phyloP scores from a whole-genome alignment of 225 moss, liverwort and hornwort species.

The Straminergon stramineum region DNA sequence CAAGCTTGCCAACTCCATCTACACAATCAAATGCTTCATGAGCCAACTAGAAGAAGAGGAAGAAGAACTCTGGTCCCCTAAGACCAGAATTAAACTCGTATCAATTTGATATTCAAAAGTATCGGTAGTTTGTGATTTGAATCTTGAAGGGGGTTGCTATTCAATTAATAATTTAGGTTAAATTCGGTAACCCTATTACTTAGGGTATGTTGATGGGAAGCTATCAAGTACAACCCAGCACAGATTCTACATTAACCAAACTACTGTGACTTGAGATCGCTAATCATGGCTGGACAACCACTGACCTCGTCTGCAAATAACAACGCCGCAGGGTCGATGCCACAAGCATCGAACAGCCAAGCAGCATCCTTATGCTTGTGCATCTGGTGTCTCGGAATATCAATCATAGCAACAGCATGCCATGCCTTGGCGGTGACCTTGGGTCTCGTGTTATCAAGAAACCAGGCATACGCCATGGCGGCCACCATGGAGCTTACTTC shows the following conservation, averaged over 20 bases:
- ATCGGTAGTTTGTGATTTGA: background rate
- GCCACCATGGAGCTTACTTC: constrained; percentile 50
- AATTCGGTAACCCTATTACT: background rate
- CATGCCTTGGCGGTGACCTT: constrained; percentile 27
- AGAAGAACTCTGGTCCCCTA: background rate
- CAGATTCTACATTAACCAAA: background rate
- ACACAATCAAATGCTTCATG: background rate
- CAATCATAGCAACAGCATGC: constrained; percentile 38
- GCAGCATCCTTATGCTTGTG: constrained; percentile 42
- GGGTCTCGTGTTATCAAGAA: constrained; percentile 20
- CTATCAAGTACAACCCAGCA: background rate
- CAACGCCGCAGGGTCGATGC: constrained; percentile 36
- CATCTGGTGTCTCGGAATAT: constrained; percentile 41
- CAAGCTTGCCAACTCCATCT: constrained; percentile 28
- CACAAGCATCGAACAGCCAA: constrained; percentile 51
- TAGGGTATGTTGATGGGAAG: background rate
- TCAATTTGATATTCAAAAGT: background rate
- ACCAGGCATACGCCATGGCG: constrained; percentile 43
- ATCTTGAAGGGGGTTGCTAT: background rate
- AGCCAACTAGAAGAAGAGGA: background rate
- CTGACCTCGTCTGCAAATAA: constrained; percentile 44
- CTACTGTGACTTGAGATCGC: background rate
- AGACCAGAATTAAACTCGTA: background rate
- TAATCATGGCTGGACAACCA: background rate
- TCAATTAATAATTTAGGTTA: background rate